Base-by-base conservation (phyloP, 2,329 filamentous ascomycete genomes). In the Microsporum canis region DNA sequence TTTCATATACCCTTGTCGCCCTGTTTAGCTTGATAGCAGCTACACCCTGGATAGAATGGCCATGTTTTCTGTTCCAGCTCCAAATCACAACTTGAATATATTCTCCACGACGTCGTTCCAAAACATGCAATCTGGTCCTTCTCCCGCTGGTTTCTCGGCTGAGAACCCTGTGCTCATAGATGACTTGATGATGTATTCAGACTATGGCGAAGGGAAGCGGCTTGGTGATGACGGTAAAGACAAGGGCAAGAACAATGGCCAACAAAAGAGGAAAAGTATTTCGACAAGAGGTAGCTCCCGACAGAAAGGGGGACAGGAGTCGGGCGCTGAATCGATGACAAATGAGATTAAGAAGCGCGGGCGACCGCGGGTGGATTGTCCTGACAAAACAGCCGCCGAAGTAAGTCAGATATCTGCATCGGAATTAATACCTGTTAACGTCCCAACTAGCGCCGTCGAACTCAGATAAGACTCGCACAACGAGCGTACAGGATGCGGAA, bases 391-490 rank as follows among this genome's bases (percentile, higher is more conserved):
- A 29, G 84, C 88, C 63, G 84, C 83, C 60, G 89, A 91, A 77
- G 88, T 90, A 75, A 82, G 87, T 84, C 10, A 45, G 49, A 34
- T 36, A 55, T 36, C 31, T 23, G 31, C 10, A 34, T 12, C 31
- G 33, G 33, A 23, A 3, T 41, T 12, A 59, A 53, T 36, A 57
- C 34, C 39, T 51, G 57, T 55, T 62, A 53, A 62, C 59, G 59
- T 60, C 58, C 64, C 49, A 51, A 41, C 51, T 65, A 88, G 88
- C 86, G 89, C 64, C 86, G 90, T 60, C 83, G 90, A 61, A 94
- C 89, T 3, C 90, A 95, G 71, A 94, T 95, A 65, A 84, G 91
- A 33, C 81, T 92, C 60, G 91, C 90, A 2, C 90, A 95, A 72
- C 80, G 90, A 66, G 89, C 89, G 0, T 95, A 95, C 69, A 84